Evolutionary conservation across 2,329 filamentous ascomycete species (phyloP).

Genomic region (Trichoderma polysporum): DNA sequence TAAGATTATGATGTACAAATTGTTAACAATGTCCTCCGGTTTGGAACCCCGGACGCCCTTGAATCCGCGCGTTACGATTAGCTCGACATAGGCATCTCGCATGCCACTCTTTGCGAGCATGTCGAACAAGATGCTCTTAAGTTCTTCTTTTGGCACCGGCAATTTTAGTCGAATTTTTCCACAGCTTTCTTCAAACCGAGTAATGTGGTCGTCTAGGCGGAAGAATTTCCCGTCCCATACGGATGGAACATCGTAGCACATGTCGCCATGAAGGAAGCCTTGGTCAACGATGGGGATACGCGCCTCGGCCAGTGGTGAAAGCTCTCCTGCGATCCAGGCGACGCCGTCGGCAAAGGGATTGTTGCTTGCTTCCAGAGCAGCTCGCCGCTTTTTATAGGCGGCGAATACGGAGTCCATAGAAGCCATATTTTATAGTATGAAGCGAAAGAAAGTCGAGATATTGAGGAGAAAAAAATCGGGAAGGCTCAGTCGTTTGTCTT

Average conservation of each 20-base stretch:
- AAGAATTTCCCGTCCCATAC: constrained; percentile 14
- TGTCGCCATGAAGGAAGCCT: constrained; percentile 11
- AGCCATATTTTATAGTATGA: neutral
- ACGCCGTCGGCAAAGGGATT: constrained; percentile 4
- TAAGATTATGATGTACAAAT: neutral
- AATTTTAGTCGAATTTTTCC: neutral
- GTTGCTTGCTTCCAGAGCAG: neutral
- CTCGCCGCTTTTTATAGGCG: neutral
- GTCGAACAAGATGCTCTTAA: constrained; percentile 11
- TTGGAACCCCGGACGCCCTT: constrained; percentile 1
- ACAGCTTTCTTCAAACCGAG: constrained; percentile 1
- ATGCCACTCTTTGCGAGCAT: constrained; percentile 13
- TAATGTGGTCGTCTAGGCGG: constrained; percentile 6
- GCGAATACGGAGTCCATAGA: constrained; percentile 1
- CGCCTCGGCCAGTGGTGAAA: neutral
- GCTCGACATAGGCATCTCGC: constrained; percentile 7
- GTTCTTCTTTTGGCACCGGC: neutral
- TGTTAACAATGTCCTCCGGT: constrained; percentile 13
- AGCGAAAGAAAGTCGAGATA: no score
- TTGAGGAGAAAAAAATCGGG: neutral
- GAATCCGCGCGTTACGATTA: constrained; percentile 4
- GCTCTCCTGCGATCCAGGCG: constrained; percentile 9
- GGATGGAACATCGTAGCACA: constrained; percentile 11
- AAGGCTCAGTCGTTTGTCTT: neutral
- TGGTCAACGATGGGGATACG: constrained; percentile 10